Conservation (phyloP, 1,284 basidiomycete species). For the Volvariella volvacea region DNA sequence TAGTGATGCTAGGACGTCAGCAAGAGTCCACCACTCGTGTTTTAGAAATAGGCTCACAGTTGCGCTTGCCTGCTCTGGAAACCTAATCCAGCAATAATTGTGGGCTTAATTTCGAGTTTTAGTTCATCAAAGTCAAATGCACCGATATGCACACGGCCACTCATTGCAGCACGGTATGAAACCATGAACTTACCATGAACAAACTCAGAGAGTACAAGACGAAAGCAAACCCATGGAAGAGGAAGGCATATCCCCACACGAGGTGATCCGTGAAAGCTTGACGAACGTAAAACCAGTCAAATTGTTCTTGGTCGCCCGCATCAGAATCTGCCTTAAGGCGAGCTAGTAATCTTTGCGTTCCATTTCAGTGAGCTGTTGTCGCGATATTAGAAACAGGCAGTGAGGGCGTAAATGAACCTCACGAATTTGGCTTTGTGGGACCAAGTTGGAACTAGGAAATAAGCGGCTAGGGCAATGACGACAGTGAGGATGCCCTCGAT, state of each 20-base stretch:
- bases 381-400: background rate
- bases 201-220: constrained; percentile 48
- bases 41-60: constrained; percentile 28
- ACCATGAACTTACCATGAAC: constrained; percentile 37
- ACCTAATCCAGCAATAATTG: constrained; percentile 54
- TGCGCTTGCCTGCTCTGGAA: constrained; percentile 57
- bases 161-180: background rate
- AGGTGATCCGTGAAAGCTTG: constrained; percentile 53
- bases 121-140: background rate
- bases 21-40: too few relatives aligned
- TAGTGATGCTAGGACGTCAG: background rate
- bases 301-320: constrained; percentile 40
- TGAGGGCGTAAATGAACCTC: constrained; percentile 11
- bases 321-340: constrained; percentile 49
- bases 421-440: constrained; percentile 51
- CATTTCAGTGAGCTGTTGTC: constrained; percentile 34
- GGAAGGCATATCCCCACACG: constrained; percentile 57
- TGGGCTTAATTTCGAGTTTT: constrained; percentile 31
- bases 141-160: too few relatives aligned
- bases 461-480: constrained; percentile 38
- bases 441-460: constrained; percentile 54
- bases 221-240: constrained; percentile 64
- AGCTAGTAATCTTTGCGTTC: constrained; percentile 42
- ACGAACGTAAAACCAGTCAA: constrained; percentile 43
- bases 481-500: constrained; percentile 52